Evolutionary conservation across 2,329 filamentous ascomycete species (phyloP), one percentile per base, ranked within the genome.

Genomic region (Torrubiellomyces zombiae): DNA sequence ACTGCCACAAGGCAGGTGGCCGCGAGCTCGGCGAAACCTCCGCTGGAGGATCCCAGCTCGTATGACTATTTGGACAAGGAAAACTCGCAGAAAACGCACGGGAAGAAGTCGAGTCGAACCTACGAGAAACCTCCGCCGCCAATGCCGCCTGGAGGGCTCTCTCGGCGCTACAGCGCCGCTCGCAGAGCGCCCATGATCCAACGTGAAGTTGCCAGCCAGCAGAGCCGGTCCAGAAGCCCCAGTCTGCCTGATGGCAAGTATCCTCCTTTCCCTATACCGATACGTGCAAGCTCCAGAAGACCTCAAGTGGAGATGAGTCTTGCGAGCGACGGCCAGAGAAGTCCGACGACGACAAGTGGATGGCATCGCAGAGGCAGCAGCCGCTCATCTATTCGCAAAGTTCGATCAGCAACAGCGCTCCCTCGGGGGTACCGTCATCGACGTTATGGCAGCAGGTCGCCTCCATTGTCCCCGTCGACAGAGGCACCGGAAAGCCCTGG

Each of bases 201-300:
- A 33, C 86, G 63, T 42, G 77, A 80, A 11, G 75, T 81, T 26
- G 68, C 67, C 14, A 72, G 70, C 8, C 79, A 86, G 35, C 63
- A 64, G 30, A 56, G 60, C 23, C 65, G 69, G 18, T 60, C 74
- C 7, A 56, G 67, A 31, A 82, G 71, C 41, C 73, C 75, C 23
- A 81, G 63, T 44, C 50, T 70, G 26, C 61, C 57, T 24, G 81
- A 71, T 31, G 32, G 56, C 27, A 54, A 48, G 16, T 60, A 69
- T 26, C 85, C 89, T 15, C 89, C 89, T 1, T 94, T 92, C 56
- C 85, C 89, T 0, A 92, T 98, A 6, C 89, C 89, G 0, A 75
- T 75, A 3, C 65, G 89, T 28, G 79, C 81, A 16, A 95, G 86
- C 50, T 98, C 85, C 5, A 71, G 83, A 31, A 74, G 76, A 39